Percentiles rank a stretch among this genome's conserved stretches.
phyloP scores from a whole-genome alignment of 1,284 basidiomycete species.

The Phellinidium pouzarii region DNA sequence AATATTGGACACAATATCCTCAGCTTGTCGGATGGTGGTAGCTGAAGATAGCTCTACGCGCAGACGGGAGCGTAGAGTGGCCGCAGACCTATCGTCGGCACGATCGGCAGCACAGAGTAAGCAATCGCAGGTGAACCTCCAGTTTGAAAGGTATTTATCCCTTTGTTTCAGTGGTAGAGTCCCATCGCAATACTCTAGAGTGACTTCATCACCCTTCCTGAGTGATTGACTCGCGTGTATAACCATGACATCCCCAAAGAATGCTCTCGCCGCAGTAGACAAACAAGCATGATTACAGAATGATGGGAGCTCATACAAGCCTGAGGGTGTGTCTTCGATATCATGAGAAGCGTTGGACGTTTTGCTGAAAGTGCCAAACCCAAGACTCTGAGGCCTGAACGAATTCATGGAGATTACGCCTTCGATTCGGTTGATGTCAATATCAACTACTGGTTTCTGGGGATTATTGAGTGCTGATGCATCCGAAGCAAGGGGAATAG shows the following conservation, averaged over 20 bases:
- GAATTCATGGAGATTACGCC: constrained; percentile 3
- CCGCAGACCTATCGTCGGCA: not conserved
- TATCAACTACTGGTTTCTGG: not conserved
- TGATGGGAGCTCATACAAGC: constrained; percentile 16
- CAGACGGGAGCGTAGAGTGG: not conserved
- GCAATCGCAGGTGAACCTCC: constrained; percentile 5
- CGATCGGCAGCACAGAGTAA: not conserved
- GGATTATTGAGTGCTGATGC: not conserved
- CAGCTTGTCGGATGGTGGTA: not conserved
- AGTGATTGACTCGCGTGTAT: constrained; percentile 9
- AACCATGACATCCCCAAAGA: constrained; percentile 17
- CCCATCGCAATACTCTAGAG: constrained; percentile 3
- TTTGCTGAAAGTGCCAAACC: not conserved
- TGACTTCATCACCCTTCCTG: constrained; percentile 15
- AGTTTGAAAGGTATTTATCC: not conserved
- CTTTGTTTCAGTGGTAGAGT: not conserved
- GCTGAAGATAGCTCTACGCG: not conserved
- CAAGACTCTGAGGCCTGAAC: constrained; percentile 1
- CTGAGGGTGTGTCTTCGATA: not conserved
- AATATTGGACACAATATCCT: not conserved
- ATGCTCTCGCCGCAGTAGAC: constrained; percentile 5
- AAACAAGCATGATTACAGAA: constrained; percentile 18
- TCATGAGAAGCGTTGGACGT: not conserved
- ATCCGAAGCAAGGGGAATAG: not conserved
- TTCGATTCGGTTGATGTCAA: constrained; percentile 12